Evolutionary conservation across 2,329 filamentous ascomycete genomes (phyloP).

Genomic region (Salinomyces thailandicus): DNA sequence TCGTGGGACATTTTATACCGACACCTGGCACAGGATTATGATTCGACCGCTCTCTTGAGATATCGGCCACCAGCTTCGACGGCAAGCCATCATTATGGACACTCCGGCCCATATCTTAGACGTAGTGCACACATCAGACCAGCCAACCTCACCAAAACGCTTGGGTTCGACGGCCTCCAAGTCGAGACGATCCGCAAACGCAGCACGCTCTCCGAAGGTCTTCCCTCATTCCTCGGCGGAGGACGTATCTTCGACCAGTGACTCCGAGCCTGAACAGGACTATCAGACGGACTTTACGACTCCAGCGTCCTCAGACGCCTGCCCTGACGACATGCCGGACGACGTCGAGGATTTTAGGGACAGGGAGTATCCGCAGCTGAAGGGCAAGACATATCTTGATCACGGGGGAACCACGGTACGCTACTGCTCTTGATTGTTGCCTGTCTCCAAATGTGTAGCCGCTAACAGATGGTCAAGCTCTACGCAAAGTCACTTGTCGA

Average conservation of each 20-base stretch:
- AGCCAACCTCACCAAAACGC: slow-evolving; percentile 5
- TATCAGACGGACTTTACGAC: slow-evolving; percentile 29
- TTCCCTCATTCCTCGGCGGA: slow-evolving; percentile 19
- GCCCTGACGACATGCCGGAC: slow-evolving; percentile 24
- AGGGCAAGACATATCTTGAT: slow-evolving; percentile 34
- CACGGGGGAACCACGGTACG: slow-evolving; percentile 33
- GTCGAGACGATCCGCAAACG: slow-evolving; percentile 10
- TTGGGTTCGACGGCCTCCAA: too few relatives aligned
- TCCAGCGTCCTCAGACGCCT: slow-evolving; percentile 22
- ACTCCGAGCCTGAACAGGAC: slow-evolving; percentile 22
- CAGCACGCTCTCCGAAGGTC: slow-evolving; percentile 10
- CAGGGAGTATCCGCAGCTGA: slow-evolving; percentile 33
- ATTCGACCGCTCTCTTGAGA: not conserved
- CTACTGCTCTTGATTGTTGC: too few relatives aligned
- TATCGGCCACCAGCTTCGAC: not conserved
- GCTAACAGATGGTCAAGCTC: slow-evolving; percentile 25
- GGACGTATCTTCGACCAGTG: slow-evolving; percentile 24
- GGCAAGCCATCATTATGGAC: slow-evolving; percentile 11
- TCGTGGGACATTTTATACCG: not conserved
- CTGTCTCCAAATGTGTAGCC: too few relatives aligned
- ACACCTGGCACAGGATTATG: not conserved
- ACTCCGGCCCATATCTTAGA: slow-evolving; percentile 11
- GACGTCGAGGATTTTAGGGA: slow-evolving; percentile 31
- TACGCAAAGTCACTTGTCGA: slow-evolving; percentile 50
- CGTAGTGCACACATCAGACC: slow-evolving; percentile 7